Conservation (phyloP, 1,284 basidiomycete species). For the Ustilago crameri region DNA sequence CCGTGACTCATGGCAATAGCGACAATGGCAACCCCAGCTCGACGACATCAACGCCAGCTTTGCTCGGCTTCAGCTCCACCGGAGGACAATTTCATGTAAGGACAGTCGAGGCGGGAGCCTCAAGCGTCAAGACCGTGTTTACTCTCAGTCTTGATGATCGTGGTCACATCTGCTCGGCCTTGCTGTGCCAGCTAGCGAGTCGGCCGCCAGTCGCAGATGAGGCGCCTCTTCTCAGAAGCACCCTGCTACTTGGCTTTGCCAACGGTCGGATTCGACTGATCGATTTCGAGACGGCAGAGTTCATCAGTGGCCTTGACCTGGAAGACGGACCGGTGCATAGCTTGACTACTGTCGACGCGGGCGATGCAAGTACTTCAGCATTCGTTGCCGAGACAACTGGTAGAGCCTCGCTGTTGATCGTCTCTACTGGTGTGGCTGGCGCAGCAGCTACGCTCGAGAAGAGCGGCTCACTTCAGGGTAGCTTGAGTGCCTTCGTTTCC, state of each 20-base stretch:
- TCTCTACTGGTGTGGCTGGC: constrained; percentile 10
- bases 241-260: constrained; percentile 40
- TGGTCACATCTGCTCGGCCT: constrained; percentile 31
- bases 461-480: constrained; percentile 37
- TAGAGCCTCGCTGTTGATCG: constrained; percentile 29
- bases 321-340: constrained; percentile 39
- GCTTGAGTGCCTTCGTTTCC: constrained; percentile 18
- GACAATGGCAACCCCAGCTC: not conserved
- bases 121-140: constrained; percentile 28
- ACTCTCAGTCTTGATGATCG: constrained; percentile 23
- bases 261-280: constrained; percentile 32
- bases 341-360: constrained; percentile 15
- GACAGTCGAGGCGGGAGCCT: constrained; percentile 16
- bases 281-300: constrained; percentile 27
- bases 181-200: constrained; percentile 28
- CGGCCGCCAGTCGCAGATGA: constrained; percentile 24
- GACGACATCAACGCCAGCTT: constrained; percentile 2
- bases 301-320: constrained; percentile 35
- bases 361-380: constrained; percentile 21
- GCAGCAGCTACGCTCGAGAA: constrained; percentile 25
- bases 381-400: constrained; percentile 36
- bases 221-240: constrained; percentile 26
- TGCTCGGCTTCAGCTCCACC: constrained; percentile 30
- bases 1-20: not conserved
- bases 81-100: constrained; percentile 39